A percentile compares a stretch with the other conserved stretches of the same genome.
phyloP scores from a whole-genome alignment of 306 rosid species.

The Cyclanthera cordifolia region DNA sequence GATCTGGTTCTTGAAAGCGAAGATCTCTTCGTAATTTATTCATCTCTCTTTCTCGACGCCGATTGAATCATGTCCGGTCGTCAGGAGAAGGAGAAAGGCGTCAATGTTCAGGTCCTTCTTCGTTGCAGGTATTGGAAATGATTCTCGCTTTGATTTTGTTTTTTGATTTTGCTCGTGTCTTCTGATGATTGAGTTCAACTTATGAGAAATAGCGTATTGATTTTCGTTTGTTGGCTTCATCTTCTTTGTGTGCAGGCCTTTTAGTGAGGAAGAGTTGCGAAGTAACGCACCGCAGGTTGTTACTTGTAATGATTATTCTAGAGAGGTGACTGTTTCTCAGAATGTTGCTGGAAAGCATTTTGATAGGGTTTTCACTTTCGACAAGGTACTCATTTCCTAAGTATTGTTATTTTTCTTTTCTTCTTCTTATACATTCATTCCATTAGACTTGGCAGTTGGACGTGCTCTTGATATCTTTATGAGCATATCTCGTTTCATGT shows the following conservation, averaged over 20 bases:
- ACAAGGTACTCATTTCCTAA: slow-evolving; percentile 40
- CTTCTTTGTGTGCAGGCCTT: slow-evolving; percentile 37
- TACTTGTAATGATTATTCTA: slow-evolving; percentile 57
- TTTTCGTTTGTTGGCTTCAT: not conserved
- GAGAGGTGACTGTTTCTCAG: slow-evolving; percentile 85
- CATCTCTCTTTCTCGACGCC: not conserved
- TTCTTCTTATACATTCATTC: not conserved
- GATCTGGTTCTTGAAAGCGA: slow-evolving; percentile 26
- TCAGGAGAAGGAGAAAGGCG: slow-evolving; percentile 86
- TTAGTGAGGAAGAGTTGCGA: slow-evolving; percentile 82
- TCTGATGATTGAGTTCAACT: not conserved
- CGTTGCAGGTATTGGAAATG: slow-evolving; percentile 57
- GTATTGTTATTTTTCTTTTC: not conserved
- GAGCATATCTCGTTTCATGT: too few species aligned
- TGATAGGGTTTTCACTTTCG: slow-evolving; percentile 79
- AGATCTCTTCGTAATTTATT: not conserved
- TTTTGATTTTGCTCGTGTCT: not conserved
- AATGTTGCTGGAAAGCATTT: slow-evolving; percentile 82
- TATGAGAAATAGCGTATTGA: not conserved
- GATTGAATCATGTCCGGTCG: slow-evolving; percentile 50
- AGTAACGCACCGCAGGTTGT: slow-evolving; percentile 82
- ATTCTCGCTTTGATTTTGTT: not conserved
- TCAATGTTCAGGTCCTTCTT: slow-evolving; percentile 89
- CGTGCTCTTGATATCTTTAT: not conserved
- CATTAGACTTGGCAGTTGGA: not conserved